phyloP scores from a whole-genome alignment of 805 yeast species.

The Babjeviella inositovora region DNA sequence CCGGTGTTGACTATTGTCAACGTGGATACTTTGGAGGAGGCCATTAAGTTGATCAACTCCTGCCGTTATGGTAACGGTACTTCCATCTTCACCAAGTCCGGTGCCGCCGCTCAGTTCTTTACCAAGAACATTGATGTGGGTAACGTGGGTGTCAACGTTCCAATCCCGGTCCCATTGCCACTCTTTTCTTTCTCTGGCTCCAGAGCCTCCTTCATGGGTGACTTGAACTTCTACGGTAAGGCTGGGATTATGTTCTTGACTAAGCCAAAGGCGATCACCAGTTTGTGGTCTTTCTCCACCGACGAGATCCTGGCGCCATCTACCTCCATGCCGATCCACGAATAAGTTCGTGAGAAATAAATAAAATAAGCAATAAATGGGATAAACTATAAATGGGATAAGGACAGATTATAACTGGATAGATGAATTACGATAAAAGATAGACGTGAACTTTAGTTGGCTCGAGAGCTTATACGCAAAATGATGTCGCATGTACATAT shows the following conservation, averaged over 20 bases:
- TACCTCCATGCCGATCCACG: conserved; percentile 56
- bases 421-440: no score
- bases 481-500: no score
- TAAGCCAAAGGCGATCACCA: conserved; percentile 60
- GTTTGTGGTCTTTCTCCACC: conserved; percentile 43
- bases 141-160: conserved; percentile 66
- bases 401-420: no score
- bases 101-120: conserved; percentile 56
- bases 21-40: conserved; percentile 51
- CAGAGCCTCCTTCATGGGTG: conserved; percentile 64
- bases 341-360: conserved; percentile 17
- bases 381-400: no score
- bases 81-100: conserved; percentile 53
- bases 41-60: conserved; percentile 49
- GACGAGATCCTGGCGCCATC: conserved; percentile 32
- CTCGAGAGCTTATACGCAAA: no score
- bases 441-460: no score
- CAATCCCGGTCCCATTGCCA: conserved; percentile 71
- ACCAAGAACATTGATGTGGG: conserved; percentile 56
- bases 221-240: conserved; percentile 67
- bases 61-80: conserved; percentile 67
- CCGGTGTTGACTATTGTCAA: conserved; percentile 53
- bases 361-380: no score
- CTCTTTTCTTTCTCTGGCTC: conserved; percentile 72
- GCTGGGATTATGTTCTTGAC: conserved; percentile 61